Evolutionary conservation across 768 basidiomycete species (phyloP).

Genomic region (Termitomyces sp.): DNA sequence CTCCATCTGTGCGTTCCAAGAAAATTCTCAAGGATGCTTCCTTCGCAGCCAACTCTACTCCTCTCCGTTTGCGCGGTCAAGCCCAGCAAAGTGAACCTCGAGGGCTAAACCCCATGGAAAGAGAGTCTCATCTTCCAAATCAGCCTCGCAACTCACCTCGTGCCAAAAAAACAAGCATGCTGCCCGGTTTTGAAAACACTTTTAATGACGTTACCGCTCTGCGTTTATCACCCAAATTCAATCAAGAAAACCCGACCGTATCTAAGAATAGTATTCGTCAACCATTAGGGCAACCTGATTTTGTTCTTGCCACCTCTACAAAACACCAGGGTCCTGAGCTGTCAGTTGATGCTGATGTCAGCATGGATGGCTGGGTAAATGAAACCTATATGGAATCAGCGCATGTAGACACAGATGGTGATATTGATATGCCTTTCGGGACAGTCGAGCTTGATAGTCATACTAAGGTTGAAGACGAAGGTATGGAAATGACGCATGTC

Average conservation of each 20-base stretch:
- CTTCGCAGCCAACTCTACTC: conserved; percentile 36
- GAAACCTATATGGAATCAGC: conserved; percentile 4
- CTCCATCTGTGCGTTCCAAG: conserved; percentile 43
- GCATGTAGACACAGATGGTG: conserved; percentile 27
- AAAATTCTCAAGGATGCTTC: conserved; percentile 33
- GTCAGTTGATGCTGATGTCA: background rate
- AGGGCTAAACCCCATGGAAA: conserved; percentile 23
- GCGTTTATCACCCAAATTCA: conserved; percentile 18
- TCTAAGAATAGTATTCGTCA: background rate
- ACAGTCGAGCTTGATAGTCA: background rate
- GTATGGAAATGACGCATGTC: conserved; percentile 23
- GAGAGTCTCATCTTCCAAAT: conserved; percentile 34
- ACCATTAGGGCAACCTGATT: background rate
- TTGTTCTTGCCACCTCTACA: conserved; percentile 5
- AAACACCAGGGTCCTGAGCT: background rate
- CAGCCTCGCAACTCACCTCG: conserved; percentile 28
- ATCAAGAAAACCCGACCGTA: conserved; percentile 16
- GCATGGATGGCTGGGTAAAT: conserved; percentile 1
- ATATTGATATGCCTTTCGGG: conserved; percentile 28
- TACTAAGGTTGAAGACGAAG: conserved; percentile 1
- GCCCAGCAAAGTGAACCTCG: conserved; percentile 21
- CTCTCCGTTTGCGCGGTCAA: conserved; percentile 38
- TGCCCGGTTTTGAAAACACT: conserved; percentile 56
- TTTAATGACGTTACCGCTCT: conserved; percentile 41
- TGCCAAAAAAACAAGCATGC: conserved; percentile 28